A percentile compares a stretch with the other conserved stretches of the same genome.
Evolutionary conservation across 768 basidiomycete genomes (phyloP).

Genomic region (Calocera cornea): DNA sequence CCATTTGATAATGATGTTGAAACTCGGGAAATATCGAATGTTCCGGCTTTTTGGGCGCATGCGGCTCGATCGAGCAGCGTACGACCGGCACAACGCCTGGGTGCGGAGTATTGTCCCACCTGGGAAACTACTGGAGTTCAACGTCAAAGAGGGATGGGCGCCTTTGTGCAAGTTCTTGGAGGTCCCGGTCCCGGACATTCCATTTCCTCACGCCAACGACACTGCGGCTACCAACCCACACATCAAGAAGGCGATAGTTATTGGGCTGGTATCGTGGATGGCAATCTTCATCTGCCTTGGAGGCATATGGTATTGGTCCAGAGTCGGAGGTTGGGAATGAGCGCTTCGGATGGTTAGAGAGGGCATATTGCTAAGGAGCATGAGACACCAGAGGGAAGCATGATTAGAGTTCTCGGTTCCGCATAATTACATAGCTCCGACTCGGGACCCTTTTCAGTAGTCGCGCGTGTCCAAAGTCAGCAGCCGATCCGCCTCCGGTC

Average conservation of each 20-base stretch:
- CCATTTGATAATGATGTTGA: neutral
- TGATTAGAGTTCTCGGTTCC: too few species aligned
- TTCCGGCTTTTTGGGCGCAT: neutral
- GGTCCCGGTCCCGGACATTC: neutral
- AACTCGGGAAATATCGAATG: neutral
- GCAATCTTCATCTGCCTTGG: neutral
- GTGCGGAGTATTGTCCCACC: neutral
- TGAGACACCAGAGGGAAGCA: too few species aligned
- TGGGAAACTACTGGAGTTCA: neutral
- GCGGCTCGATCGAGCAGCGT: neutral
- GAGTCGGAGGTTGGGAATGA: too few species aligned
- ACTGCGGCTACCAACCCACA: neutral
- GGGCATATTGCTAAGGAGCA: too few species aligned
- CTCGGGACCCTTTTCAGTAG: too few species aligned
- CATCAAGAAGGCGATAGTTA: neutral
- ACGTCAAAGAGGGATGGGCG: constrained; percentile 3
- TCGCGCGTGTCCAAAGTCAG: too few species aligned
- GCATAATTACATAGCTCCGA: too few species aligned
- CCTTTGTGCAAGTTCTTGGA: neutral
- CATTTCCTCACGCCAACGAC: neutral
- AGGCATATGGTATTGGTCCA: too few species aligned
- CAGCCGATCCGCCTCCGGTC: too few species aligned
- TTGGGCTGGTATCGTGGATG: neutral
- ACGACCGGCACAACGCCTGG: neutral
- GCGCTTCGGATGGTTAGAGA: too few species aligned